These are phyloP conservation scores for Cladosporium sp. DNA, from an alignment of 2,329 filamentous ascomycete genomes.

Conservation along the genomic window DNA sequence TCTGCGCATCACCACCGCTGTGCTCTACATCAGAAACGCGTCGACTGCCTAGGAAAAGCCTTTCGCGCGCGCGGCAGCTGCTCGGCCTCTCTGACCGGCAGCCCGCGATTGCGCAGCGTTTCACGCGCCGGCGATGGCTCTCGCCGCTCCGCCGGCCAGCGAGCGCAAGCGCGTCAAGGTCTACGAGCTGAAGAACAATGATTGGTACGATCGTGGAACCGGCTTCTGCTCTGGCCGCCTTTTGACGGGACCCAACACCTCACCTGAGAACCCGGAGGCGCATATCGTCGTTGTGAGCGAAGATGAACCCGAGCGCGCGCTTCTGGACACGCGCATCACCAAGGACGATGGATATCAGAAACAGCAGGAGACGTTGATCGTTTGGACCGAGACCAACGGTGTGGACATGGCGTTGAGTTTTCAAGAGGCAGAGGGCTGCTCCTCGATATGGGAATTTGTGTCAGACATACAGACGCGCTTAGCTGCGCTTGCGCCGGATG, in stretches of 20 bases:
- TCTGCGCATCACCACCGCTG: background rate
- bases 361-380: slow-evolving; percentile 97
- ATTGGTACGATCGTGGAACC: slow-evolving; percentile 97
- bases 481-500: slow-evolving; percentile 57
- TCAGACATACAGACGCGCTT: slow-evolving; percentile 76
- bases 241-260: slow-evolving; percentile 41
- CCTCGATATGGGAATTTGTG: slow-evolving; percentile 93
- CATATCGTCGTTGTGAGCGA: slow-evolving; percentile 89
- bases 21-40: background rate
- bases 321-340: slow-evolving; percentile 83
- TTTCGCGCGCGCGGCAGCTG: slow-evolving; percentile 4
- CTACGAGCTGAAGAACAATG: slow-evolving; percentile 96
- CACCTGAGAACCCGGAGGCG: slow-evolving; percentile 64
- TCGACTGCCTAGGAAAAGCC: background rate
- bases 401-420: slow-evolving; percentile 98
- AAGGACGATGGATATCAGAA: slow-evolving; percentile 98
- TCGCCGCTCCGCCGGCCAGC: slow-evolving; percentile 36
- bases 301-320: slow-evolving; percentile 75
- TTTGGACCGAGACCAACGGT: slow-evolving; percentile 90
- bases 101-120: slow-evolving; percentile 6
- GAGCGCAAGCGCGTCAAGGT: slow-evolving; percentile 79
- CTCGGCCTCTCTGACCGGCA: background rate
- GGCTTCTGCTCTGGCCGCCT: slow-evolving; percentile 85
- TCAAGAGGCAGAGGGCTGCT: slow-evolving; percentile 92
- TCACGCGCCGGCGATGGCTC: slow-evolving; percentile 19